A percentile compares a stretch with the other conserved stretches of the same genome.
These are phyloP conservation scores for Mortierella sp. DNA, from an alignment of 371 early-diverging fungal species.

Conservation along the genomic window DNA sequence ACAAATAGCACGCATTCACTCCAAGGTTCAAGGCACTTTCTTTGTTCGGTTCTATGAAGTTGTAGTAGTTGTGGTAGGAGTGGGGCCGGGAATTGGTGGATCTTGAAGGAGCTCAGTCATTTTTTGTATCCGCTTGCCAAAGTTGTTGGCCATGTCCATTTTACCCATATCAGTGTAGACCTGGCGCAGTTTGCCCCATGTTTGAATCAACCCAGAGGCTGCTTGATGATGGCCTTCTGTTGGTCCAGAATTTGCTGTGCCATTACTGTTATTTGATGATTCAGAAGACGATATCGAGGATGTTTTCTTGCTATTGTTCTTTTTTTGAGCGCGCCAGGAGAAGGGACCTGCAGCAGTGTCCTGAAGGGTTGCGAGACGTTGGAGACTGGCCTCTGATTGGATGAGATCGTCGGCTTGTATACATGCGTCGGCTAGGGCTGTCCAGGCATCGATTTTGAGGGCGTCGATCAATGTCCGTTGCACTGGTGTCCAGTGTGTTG, in stretches of 20 bases:
- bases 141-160: constrained; percentile 45
- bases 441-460: constrained; percentile 45
- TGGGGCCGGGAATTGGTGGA: not conserved
- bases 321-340: constrained; percentile 25
- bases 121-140: constrained; percentile 32
- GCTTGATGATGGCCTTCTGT: constrained; percentile 25
- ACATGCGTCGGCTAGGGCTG: constrained; percentile 41
- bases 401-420: constrained; percentile 33
- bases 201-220: constrained; percentile 27
- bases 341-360: constrained; percentile 34
- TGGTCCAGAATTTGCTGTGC: not conserved
- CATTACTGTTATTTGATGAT: not conserved
- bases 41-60: not conserved
- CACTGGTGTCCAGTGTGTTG: constrained; percentile 22
- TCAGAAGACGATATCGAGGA: not conserved
- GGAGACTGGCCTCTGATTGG: constrained; percentile 49
- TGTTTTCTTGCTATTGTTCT: not conserved
- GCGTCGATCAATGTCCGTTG: constrained; percentile 29
- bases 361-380: constrained; percentile 30
- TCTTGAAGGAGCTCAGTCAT: constrained; percentile 22
- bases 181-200: constrained; percentile 32
- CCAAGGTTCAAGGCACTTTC: not conserved
- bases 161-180: constrained; percentile 44
- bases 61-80: not conserved
- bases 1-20: not conserved